Base-by-base conservation (phyloP, 2,329 filamentous ascomycete genomes). In the Colletotrichum sp. region DNA sequence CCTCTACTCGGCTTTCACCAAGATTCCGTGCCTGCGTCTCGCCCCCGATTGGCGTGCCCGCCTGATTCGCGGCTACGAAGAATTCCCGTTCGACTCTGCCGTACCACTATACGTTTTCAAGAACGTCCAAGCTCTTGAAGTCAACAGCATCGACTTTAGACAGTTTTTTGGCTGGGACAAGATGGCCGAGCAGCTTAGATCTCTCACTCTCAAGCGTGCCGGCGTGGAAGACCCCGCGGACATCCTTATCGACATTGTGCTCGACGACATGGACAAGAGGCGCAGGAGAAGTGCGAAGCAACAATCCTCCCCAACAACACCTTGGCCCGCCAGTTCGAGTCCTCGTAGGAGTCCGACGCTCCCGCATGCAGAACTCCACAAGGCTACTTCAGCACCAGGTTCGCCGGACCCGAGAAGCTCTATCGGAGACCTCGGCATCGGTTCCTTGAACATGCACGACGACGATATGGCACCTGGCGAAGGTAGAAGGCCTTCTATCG, bases 151-250 rank as follows among this genome's bases (percentile, higher is more conserved):
- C 82, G 97, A 99, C 85, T 98, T 98, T 83, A 93, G 97, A 77
- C 96, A 98, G 80, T 98, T 99, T 86, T 98, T 96, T 85, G 97
- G 97, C 74, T 99, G 97, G 97, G 96, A 99, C 83, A 93, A 95
- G 75, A 87, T 99, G 72, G 95, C 97, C 10, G 97, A 99, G 82
- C 96, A 98, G 84, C 88, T 99, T 78, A 93, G 96, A 76, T 98
- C 95, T 77, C 89, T 99, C 78, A 97, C 95, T 4, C 89, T 99
- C 78, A 98, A 96, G 86, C 93, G 96, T 79, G 96, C 95, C 71
- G 93, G 93, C 78, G 90, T 99, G 60, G 96, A 98, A 78, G 96
- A 99, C 81, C 95, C 95, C 5, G 93, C 94, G 21, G 97, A 99
- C 82, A 91, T 99, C 52, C 88, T 99, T 64, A 95, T 97, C 78